Evolutionary conservation across 2,329 filamentous ascomycete genomes (phyloP).

Genomic region (Microcyclosporella mali): DNA sequence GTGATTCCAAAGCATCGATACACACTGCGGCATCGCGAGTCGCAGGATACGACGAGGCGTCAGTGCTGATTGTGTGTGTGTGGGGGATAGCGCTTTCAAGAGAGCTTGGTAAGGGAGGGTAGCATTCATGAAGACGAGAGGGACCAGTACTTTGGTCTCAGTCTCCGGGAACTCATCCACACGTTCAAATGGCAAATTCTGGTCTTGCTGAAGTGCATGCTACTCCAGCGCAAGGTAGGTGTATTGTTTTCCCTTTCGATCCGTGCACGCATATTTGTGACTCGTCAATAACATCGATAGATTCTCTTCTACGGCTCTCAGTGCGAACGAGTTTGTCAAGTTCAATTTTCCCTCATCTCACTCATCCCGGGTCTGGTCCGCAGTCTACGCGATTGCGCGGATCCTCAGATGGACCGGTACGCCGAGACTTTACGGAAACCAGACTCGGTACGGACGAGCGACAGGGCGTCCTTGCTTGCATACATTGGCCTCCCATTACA

Average conservation of each 20-base stretch:
- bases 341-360: slow-evolving; percentile 93
- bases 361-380: slow-evolving; percentile 88
- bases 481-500: slow-evolving; percentile 95
- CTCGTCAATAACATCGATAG: slow-evolving; percentile 43
- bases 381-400: slow-evolving; percentile 88
- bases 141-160: slow-evolving; percentile 75
- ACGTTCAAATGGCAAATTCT: slow-evolving; percentile 94
- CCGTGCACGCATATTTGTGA: slow-evolving; percentile 44
- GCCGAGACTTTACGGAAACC: slow-evolving; percentile 68
- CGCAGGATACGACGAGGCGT: slow-evolving; percentile 1
- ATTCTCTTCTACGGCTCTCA: slow-evolving; percentile 99
- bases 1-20: slow-evolving; percentile 10
- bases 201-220: slow-evolving; percentile 85
- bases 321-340: slow-evolving; percentile 94
- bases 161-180: slow-evolving; percentile 70
- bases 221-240: slow-evolving; percentile 85
- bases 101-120: slow-evolving; percentile 62
- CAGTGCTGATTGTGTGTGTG: slow-evolving; percentile 18
- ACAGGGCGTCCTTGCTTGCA: slow-evolving; percentile 77
- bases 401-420: slow-evolving; percentile 83
- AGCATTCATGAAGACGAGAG: slow-evolving; percentile 63
- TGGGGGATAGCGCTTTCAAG: slow-evolving; percentile 66
- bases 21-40: slow-evolving; percentile 2
- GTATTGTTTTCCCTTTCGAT: slow-evolving; percentile 18
- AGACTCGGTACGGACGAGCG: slow-evolving; percentile 83